Evolutionary conservation across 1,139 yeast species (phyloP).

Genomic region (Candida glucosophila): DNA sequence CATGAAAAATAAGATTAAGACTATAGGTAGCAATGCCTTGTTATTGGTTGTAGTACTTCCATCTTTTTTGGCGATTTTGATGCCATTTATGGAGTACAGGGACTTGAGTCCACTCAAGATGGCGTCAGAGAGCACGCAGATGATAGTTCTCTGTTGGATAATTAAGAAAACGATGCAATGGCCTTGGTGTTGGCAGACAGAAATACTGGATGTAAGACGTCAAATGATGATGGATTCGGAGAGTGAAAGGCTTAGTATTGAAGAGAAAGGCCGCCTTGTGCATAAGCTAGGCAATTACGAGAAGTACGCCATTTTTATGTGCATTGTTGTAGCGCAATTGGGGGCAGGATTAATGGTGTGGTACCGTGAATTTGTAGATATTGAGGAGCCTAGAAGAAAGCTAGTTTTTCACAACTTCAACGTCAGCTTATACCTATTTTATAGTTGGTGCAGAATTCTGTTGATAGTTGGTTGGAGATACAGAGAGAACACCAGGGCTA

Average conservation of each 20-base stretch:
- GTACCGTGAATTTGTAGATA: slow-evolving; percentile 17
- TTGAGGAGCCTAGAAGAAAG: slow-evolving; percentile 18
- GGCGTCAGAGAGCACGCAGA: slow-evolving; percentile 17
- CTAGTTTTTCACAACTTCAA: slow-evolving; percentile 26
- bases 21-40: too few species aligned
- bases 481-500: slow-evolving; percentile 5
- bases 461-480: slow-evolving; percentile 4
- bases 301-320: slow-evolving; percentile 14
- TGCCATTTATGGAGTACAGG: slow-evolving; percentile 3
- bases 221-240: slow-evolving; percentile 10
- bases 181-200: slow-evolving; percentile 30
- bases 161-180: slow-evolving; percentile 23
- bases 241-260: background rate
- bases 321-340: slow-evolving; percentile 15
- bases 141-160: slow-evolving; percentile 19
- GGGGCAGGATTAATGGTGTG: slow-evolving; percentile 18
- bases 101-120: slow-evolving; percentile 3
- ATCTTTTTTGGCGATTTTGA: slow-evolving; percentile 5
- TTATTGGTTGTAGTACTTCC: slow-evolving; percentile 6
- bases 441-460: slow-evolving; percentile 18
- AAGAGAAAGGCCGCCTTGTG: slow-evolving; percentile 2
- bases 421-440: slow-evolving; percentile 19
- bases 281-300: slow-evolving; percentile 13
- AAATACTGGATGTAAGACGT: slow-evolving; percentile 13
- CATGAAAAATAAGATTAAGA: too few species aligned